Evolutionary conservation across 805 yeast genomes (phyloP), one percentile per base, ranked within the genome.

Genomic region (Candida quercuum): DNA sequence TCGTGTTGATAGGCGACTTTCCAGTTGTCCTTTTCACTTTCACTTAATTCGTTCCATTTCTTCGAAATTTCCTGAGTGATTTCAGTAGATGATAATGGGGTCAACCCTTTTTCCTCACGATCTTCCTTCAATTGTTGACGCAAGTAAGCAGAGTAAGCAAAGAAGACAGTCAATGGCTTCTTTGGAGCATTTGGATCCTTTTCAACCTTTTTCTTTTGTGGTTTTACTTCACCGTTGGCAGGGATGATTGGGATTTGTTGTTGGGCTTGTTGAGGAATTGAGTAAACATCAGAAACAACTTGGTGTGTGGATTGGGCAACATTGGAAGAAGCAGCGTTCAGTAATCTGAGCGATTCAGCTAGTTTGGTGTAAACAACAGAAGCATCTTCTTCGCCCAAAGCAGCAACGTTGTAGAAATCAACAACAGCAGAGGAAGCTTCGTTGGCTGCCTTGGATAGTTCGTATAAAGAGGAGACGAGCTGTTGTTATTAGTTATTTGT

Each of bases 131-230:
- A 71, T 27, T 71, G 66, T 44, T 81, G 83, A 54, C 96, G 79
- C 47, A 78, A 74, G 47, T 76, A 78, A 47, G 83, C 80, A 37
- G 86, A 78, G 62, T 78, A 91, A 29, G 79, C 73, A 60, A 91
- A 85, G 66, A 79, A 89, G 32, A 86, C 83, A 17, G 96, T 88
- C 54, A 86, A 69, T 13, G 99, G 98, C 55, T 88, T 88, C 71
- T 86, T 87, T 42, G 99, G 99, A 32, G 96, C 96, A 54, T 85
- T 81, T 36, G 97, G 97, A 62, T 91, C 98, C 50, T 74, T 76
- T 63, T 76, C 81, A 40, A 60, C 61, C 48, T 66, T 69, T 59
- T 69, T 69, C 63, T 65, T 68, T 44, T 59, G 48, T 17, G 55
- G 49, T 20, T 42, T 40, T 17, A 23, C 46, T 10, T 40, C 43